Base-by-base conservation (phyloP, 129 eudicot species). In the Flaveria ramosissima region DNA sequence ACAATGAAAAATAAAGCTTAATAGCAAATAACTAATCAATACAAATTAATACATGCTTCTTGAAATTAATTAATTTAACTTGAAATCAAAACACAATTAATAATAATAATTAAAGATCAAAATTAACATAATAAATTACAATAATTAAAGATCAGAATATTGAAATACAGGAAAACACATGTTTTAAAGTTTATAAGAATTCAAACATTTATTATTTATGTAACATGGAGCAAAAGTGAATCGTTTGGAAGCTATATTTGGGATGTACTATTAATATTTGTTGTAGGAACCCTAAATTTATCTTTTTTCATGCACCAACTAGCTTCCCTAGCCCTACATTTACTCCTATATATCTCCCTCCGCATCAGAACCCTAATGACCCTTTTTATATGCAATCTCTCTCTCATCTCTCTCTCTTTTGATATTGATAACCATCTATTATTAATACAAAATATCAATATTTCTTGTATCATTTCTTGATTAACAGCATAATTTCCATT, bases 251-350 rank as follows among this genome's bases (percentile, higher is more conserved):
- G 77, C 80, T 77, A 74, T 15, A 85, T 85, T 65, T 57, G 68
- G 82, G 36, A 9, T 60, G 83, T 88, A 85, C 89, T 75, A 13
- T 42, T 73, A 50, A 63, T 66, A 79, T 55, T 71, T 69, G 57
- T 86, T 82, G 74, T 79, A 80, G 80, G 63, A 88, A 79, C 87
- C 90, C 93, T 85, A 83, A 75, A 75, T 47, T 83, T 85, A 67
- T 76, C 85, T 27, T 71, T 81, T 88, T 83, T 70, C 83, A 75
- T 78, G 82, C 53, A 70, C 82, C 76, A 78, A 85, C 84, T 69
- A 80, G 75, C 79, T 67, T 68, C 46, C 71, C 75, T 69, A 84
- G 74, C 85, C 78, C 78, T 73, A 67, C 64, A 68, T 72, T 69
- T 69, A 63, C 71, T 79, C 80, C 68, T 69, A 70, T 50, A 84